These are phyloP conservation scores for Lactifluus pinguis DNA, from an alignment of 768 basidiomycete species.

Conservation along the genomic window DNA sequence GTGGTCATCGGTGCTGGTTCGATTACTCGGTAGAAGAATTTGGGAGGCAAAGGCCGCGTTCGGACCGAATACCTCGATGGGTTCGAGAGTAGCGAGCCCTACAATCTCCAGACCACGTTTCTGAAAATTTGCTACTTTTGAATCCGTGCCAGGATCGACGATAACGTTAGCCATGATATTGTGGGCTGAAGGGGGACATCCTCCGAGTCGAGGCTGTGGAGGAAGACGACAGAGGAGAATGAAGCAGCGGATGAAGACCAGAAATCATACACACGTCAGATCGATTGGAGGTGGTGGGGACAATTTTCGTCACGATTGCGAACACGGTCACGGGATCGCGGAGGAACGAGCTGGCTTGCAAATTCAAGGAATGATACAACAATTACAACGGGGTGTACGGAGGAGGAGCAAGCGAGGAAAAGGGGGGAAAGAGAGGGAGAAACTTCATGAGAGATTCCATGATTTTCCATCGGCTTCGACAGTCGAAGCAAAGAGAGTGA, in stretches of 20 bases:
- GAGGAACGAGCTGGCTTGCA: slow-evolving; percentile 86
- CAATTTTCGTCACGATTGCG: slow-evolving; percentile 25
- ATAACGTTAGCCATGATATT: slow-evolving; percentile 81
- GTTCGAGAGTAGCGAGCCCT: slow-evolving; percentile 70
- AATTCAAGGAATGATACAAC: slow-evolving; percentile 78
- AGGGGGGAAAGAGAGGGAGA: no score
- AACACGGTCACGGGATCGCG: slow-evolving; percentile 33
- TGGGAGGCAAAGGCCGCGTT: slow-evolving; percentile 14
- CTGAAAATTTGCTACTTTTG: slow-evolving; percentile 68
- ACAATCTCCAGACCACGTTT: slow-evolving; percentile 70
- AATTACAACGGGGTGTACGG: no score
- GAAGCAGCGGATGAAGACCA: slow-evolving; percentile 42
- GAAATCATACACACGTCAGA: slow-evolving; percentile 44
- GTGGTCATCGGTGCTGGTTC: slow-evolving; percentile 26
- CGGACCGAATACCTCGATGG: slow-evolving; percentile 60
- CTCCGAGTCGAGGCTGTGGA: slow-evolving; percentile 44
- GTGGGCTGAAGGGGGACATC: slow-evolving; percentile 79
- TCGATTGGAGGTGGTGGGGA: slow-evolving; percentile 35
- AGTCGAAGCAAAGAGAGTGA: no score
- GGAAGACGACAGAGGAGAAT: slow-evolving; percentile 26
- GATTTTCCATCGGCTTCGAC: no score
- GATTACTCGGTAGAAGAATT: slow-evolving; percentile 19
- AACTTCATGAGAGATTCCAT: no score
- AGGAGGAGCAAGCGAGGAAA: no score
- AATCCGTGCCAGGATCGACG: slow-evolving; percentile 62